Conservation (phyloP, 192 early-diverging fungal genomes). For the Umbelopsis sp. region DNA sequence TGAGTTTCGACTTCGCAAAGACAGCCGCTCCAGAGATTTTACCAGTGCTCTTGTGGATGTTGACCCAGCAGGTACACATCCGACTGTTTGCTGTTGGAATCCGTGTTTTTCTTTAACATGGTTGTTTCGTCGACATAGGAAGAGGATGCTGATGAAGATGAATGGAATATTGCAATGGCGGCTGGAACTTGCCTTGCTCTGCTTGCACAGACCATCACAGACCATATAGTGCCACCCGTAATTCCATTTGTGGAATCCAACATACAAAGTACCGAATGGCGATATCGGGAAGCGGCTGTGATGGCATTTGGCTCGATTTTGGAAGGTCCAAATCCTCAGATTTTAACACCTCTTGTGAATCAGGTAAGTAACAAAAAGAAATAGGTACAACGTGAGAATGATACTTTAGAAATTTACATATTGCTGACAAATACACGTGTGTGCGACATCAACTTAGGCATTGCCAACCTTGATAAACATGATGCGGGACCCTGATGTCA, state of each 20-base stretch:
- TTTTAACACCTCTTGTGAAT: slow-evolving; percentile 71
- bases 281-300: slow-evolving; percentile 92
- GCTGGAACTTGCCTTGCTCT: slow-evolving; percentile 92
- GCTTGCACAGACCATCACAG: slow-evolving; percentile 78
- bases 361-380: slow-evolving; percentile 40
- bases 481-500: slow-evolving; percentile 83
- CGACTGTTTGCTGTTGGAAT: not conserved
- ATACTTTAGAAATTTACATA: not conserved
- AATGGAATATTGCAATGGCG: slow-evolving; percentile 99
- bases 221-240: slow-evolving; percentile 80
- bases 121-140: slow-evolving; percentile 49
- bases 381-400: not conserved
- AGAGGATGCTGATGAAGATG: slow-evolving; percentile 99
- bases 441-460: slow-evolving; percentile 45
- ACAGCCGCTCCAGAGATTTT: slow-evolving; percentile 76
- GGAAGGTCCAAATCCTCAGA: slow-evolving; percentile 78
- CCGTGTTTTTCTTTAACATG: not conserved
- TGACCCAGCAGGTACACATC: slow-evolving; percentile 72
- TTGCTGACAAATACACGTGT: slow-evolving; percentile 16
- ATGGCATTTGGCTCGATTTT: slow-evolving; percentile 99
- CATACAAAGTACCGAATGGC: slow-evolving; percentile 87
- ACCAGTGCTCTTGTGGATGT: slow-evolving; percentile 80
- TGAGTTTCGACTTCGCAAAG: slow-evolving; percentile 78
- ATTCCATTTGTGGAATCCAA: slow-evolving; percentile 90
- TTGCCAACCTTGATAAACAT: slow-evolving; percentile 86